Percentiles rank a stretch among this genome's conserved stretches.
phyloP scores from a whole-genome alignment of 495 filamentous ascomycete genomes.

The Articulospora tetracladia region DNA sequence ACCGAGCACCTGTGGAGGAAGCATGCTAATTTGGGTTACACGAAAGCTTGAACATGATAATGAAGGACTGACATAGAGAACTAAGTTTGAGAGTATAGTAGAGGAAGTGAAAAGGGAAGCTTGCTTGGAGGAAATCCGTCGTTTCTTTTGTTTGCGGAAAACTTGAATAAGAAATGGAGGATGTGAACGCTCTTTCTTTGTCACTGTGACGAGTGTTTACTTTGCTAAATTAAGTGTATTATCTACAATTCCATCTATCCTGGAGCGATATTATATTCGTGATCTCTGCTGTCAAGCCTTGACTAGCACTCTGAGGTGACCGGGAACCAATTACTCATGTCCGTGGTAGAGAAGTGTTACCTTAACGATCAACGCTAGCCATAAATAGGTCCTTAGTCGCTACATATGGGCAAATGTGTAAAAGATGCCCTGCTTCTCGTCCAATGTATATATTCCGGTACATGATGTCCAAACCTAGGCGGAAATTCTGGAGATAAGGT shows the following conservation, averaged over 20 bases:
- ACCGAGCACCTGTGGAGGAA: conserved; percentile 9
- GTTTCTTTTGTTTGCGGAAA: not conserved
- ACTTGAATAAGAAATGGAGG: not conserved
- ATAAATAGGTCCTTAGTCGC: too few relatives aligned
- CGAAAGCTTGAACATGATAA: not conserved
- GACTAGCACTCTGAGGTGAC: too few relatives aligned
- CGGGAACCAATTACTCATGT: too few relatives aligned
- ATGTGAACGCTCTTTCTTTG: not conserved
- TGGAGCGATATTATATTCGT: not conserved
- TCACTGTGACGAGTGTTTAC: too few relatives aligned
- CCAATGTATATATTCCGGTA: too few relatives aligned
- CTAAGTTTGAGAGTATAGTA: not conserved
- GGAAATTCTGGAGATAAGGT: too few relatives aligned
- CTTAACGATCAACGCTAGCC: too few relatives aligned
- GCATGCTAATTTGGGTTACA: not conserved
- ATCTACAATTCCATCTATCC: not conserved
- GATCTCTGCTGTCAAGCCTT: not conserved
- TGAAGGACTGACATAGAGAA: not conserved
- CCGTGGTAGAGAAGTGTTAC: too few relatives aligned
- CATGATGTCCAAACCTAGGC: too few relatives aligned
- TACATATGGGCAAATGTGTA: too few relatives aligned
- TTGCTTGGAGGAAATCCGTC: not conserved
- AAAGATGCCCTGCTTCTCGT: too few relatives aligned
- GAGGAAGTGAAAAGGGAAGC: not conserved
- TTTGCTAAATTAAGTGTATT: too few relatives aligned